Evolutionary conservation across 2,329 filamentous ascomycete genomes (phyloP), one percentile per base, ranked within the genome.

Genomic region (Zasmidium cellare): DNA sequence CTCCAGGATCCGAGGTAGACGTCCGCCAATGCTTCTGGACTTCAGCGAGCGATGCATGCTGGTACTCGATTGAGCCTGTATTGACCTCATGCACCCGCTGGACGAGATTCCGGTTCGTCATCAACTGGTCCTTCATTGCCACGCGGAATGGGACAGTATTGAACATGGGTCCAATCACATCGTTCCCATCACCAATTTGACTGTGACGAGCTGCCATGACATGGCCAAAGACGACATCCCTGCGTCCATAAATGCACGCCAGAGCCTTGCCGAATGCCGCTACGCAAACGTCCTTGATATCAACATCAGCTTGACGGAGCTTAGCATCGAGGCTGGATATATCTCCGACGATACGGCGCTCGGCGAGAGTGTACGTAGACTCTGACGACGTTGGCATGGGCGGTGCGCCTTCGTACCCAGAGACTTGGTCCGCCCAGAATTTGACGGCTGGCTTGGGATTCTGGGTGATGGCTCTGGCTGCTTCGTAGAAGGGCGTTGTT

Each of bases 181-280:
- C 55, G 19, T 55, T 52, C 19, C 49, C 57, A 12, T 57, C 55
- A 16, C 28, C 48, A 12, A 41, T 28, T 16, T 51, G 46, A 18
- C 56, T 45, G 22, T 53, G 45, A 16, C 60, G 51, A 49, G 57
- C 60, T 23, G 55, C 60, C 28, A 62, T 51, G 48, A 62, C 60
- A 19, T 62, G 60, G 18, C 60, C 57, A 38, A 62, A 62, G 24
- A 60, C 60, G 12, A 60, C 60, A 49, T 62, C 60, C 12, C 51
- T 50, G 5, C 54, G 51, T 12, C 57, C 49, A 20, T 60, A 49
- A 2, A 56, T 12, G 23, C 53, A 56, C 9, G 57, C 49, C 25
- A 62, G 16, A 7, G 54, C 57, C 55, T 62, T 62, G 16, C 57
- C 54, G 22, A 57, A 62, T 1, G 57, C 59, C 14, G 54, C 50